Conservation (phyloP, 495 filamentous ascomycete species). For the Corynascus novoguineensis region DNA sequence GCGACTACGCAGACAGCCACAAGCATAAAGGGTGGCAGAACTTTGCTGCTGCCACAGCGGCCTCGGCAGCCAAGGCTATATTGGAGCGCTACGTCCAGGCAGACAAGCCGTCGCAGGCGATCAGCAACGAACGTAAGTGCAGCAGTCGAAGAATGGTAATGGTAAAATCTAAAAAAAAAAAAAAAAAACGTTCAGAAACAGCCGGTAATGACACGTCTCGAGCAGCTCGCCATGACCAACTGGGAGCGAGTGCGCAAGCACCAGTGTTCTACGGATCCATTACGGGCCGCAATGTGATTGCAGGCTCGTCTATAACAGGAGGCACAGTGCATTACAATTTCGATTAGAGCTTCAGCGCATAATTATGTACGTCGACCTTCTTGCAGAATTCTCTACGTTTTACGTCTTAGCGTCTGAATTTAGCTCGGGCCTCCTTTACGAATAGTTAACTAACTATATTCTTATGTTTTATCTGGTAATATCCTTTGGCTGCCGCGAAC, state of each 20-base stretch:
- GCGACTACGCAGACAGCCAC: conserved; percentile 1
- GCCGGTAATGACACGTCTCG: background rate
- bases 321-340: background rate
- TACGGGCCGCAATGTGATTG: background rate
- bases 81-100: background rate
- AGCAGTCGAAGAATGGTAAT: background rate
- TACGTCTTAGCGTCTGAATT: too few species aligned
- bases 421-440: background rate
- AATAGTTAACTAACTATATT: too few species aligned
- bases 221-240: background rate
- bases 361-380: background rate
- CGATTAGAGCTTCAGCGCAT: background rate
- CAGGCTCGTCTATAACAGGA: background rate
- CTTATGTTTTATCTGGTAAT: too few species aligned
- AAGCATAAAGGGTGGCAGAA: background rate
- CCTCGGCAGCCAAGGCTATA: background rate
- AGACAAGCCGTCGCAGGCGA: background rate
- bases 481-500: too few species aligned
- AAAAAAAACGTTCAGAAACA: background rate
- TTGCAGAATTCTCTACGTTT: too few species aligned
- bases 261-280: background rate
- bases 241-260: background rate
- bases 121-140: background rate
- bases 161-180: background rate
- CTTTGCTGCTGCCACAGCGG: background rate